Conservation (phyloP, 169 alveolate species). For the Cryptosporidium xiaoi region DNA sequence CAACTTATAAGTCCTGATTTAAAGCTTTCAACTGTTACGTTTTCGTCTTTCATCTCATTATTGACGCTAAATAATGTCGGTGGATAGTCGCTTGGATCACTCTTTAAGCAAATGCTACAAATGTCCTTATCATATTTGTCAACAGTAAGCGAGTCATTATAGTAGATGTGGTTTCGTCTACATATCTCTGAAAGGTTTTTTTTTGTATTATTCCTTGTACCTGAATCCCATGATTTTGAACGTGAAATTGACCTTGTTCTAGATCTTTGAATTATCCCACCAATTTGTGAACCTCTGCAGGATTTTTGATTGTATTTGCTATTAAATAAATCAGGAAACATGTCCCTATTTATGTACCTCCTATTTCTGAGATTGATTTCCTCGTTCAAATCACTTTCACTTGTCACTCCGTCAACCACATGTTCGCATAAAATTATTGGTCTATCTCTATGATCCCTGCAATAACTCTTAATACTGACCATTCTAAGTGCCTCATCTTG, state of each 20-base stretch:
- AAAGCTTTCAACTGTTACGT: not conserved
- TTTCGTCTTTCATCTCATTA: not conserved
- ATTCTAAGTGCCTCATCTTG: conserved; percentile 29
- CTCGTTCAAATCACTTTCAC: not conserved
- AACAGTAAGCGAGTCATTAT: conserved; percentile 7
- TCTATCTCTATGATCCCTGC: conserved; percentile 9
- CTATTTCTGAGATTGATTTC: conserved; percentile 33
- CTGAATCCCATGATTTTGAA: conserved; percentile 54
- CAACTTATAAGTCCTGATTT: conserved; percentile 13
- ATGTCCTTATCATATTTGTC: conserved; percentile 40
- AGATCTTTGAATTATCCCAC: conserved; percentile 30
- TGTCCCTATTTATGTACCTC: conserved; percentile 49
- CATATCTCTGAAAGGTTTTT: conserved; percentile 11
- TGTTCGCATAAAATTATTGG: no score
- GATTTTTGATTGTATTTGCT: conserved; percentile 38
- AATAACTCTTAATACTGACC: conserved; percentile 15
- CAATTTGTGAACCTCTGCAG: conserved; percentile 38
- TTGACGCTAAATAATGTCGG: not conserved
- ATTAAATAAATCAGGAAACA: conserved; percentile 53
- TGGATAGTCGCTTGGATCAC: conserved; percentile 37
- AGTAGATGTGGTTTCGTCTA: conserved; percentile 39
- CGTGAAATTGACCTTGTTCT: conserved; percentile 54
- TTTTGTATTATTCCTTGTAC: not conserved
- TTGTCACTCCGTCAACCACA: not conserved
- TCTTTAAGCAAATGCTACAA: conserved; percentile 35